A percentile compares a stretch with the other conserved stretches of the same genome.
Evolutionary conservation across 345 rosid genomes (phyloP).

Genomic region (Capsella bursapastoris): DNA sequence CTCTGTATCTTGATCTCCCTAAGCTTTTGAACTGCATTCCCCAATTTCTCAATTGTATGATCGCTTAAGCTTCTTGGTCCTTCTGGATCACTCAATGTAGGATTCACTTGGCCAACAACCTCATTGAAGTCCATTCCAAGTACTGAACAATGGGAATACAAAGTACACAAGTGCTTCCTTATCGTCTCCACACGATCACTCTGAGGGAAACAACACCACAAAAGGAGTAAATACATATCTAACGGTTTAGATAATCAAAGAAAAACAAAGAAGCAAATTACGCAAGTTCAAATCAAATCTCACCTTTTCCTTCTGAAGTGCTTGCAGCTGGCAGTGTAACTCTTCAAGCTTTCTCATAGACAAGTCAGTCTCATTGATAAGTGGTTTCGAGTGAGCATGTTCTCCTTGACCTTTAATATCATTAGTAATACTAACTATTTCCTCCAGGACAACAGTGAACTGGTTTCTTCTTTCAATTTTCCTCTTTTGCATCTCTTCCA

Average conservation of each 20-base stretch:
- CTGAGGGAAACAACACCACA: constrained; percentile 48
- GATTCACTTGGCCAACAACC: constrained; percentile 58
- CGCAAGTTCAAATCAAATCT: neutral
- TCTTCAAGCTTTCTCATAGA: constrained; percentile 83
- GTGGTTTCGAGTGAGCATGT: constrained; percentile 39
- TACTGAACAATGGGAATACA: constrained; percentile 64
- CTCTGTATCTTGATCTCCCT: constrained; percentile 82
- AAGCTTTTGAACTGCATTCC: constrained; percentile 52
- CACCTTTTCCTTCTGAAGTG: constrained; percentile 85
- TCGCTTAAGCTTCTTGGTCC: constrained; percentile 61
- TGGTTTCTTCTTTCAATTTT: constrained; percentile 80
- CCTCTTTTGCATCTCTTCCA: constrained; percentile 90
- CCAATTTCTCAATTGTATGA: constrained; percentile 59
- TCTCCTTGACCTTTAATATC: constrained; percentile 63
- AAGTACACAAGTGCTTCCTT: constrained; percentile 52
- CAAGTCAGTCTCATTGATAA: constrained; percentile 73
- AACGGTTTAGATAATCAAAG: neutral
- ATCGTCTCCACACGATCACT: constrained; percentile 69
- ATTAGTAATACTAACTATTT: constrained; percentile 54
- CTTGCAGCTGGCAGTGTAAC: constrained; percentile 61
- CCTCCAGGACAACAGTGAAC: constrained; percentile 66
- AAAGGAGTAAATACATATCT: constrained; percentile 2
- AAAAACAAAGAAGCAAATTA: neutral
- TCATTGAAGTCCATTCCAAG: constrained; percentile 80
- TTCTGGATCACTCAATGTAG: constrained; percentile 59